Evolutionary conservation across 164 flowering plant genomes (phyloP).

Genomic region (Magnolia changhungtana): DNA sequence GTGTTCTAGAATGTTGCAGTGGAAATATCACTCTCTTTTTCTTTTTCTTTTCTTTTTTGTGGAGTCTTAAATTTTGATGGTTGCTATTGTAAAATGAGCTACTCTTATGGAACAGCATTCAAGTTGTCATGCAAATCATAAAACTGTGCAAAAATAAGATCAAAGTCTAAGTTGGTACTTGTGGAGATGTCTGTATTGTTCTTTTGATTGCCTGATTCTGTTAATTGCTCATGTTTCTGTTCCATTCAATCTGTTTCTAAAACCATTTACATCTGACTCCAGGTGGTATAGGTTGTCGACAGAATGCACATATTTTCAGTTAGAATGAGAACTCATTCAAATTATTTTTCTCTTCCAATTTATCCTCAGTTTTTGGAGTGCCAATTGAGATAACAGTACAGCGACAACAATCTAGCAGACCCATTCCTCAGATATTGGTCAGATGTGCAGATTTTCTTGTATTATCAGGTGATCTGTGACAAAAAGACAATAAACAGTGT

Average conservation of each 20-base stretch:
- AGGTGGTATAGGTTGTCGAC: not conserved
- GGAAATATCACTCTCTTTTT: not conserved
- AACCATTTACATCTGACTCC: not conserved
- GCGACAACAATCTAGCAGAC: constrained; percentile 60
- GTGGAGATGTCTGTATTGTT: not conserved
- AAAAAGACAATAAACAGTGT: not conserved
- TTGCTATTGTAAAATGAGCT: not conserved
- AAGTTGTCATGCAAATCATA: not conserved
- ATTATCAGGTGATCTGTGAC: constrained; percentile 54
- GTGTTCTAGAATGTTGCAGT: not conserved
- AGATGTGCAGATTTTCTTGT: constrained; percentile 86
- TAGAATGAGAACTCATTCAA: not conserved
- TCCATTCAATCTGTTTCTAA: not conserved
- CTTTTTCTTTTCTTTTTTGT: too few species aligned
- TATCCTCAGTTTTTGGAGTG: constrained; percentile 72
- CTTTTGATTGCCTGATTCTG: not conserved
- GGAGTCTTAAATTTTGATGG: not conserved
- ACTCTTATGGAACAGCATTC: not conserved
- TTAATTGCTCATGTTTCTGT: not conserved
- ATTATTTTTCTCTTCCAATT: not conserved
- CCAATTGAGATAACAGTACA: constrained; percentile 81
- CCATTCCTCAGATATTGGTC: constrained; percentile 67
- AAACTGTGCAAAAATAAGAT: not conserved
- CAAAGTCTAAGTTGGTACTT: not conserved
- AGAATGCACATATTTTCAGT: not conserved